A percentile compares a stretch with the other conserved stretches of the same genome.
These are phyloP conservation scores for Protomyces pachydermus DNA, from an alignment of 1,139 yeast genomes.

Conservation along the genomic window DNA sequence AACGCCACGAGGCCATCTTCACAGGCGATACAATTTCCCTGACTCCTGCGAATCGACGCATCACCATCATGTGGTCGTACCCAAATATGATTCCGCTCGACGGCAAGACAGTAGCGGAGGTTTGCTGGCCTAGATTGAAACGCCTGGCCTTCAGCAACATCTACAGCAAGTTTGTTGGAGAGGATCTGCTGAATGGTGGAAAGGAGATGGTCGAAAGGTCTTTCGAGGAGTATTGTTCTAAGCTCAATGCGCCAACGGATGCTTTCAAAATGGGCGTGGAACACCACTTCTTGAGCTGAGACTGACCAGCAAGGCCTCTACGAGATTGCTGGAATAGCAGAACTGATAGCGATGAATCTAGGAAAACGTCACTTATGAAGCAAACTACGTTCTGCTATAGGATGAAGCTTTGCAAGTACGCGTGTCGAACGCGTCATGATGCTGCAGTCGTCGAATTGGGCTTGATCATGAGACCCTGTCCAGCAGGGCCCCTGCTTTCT, in stretches of 20 bases:
- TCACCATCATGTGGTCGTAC: constrained; percentile 34
- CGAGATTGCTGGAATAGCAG: no score
- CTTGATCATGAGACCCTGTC: no score
- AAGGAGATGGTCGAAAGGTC: neutral
- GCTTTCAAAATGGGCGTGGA: neutral
- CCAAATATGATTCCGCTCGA: constrained; percentile 34
- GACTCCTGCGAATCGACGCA: constrained; percentile 31
- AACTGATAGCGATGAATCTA: no score
- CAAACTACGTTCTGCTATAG: no score
- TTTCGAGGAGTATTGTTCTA: neutral
- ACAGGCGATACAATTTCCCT: constrained; percentile 31
- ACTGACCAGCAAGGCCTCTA: no score
- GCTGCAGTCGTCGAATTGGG: no score
- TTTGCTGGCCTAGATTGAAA: neutral
- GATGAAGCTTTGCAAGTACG: no score
- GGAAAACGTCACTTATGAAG: no score
- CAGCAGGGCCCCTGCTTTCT: no score
- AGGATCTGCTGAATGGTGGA: neutral
- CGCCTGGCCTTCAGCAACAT: neutral
- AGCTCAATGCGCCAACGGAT: neutral
- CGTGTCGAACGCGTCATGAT: no score
- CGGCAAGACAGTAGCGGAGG: neutral
- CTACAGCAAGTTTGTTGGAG: neutral
- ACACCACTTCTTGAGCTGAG: no score
- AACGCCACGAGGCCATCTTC: constrained; percentile 10